Percentiles rank a stretch among this genome's conserved stretches.
Evolutionary conservation across 2,329 filamentous ascomycete genomes (phyloP).

Genomic region (Ophiostoma ulmi): DNA sequence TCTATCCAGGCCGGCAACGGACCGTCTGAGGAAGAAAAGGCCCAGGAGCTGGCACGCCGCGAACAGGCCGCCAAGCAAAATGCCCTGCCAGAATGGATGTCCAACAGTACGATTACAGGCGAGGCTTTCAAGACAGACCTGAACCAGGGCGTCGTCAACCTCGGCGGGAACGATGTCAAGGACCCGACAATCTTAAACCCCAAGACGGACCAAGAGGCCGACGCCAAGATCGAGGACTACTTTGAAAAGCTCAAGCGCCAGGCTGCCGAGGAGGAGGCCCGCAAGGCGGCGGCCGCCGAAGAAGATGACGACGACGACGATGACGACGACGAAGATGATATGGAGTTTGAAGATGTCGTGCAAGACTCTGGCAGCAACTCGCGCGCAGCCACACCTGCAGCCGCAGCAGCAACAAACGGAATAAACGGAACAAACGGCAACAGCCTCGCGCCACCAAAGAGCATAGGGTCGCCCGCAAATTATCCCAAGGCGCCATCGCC

Average conservation of each 20-base stretch:
- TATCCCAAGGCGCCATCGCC: conserved; percentile 30
- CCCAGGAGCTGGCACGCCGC: conserved; percentile 59
- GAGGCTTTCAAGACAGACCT: conserved; percentile 50
- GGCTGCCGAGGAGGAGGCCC: conserved; percentile 46
- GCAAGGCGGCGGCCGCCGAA: conserved; percentile 44
- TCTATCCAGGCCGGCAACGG: conserved; percentile 63
- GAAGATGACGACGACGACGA: conserved; percentile 43
- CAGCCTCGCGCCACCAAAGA: conserved; percentile 12
- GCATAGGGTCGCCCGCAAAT: neutral
- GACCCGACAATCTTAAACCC: conserved; percentile 37
- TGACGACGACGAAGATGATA: conserved; percentile 38
- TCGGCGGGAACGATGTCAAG: conserved; percentile 43
- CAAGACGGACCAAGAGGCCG: conserved; percentile 45
- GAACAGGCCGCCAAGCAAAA: conserved; percentile 64
- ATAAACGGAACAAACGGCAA: conserved; percentile 17
- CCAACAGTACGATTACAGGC: conserved; percentile 62
- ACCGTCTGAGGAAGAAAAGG: conserved; percentile 61
- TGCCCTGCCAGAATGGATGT: conserved; percentile 66
- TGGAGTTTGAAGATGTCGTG: conserved; percentile 50
- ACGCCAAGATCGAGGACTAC: conserved; percentile 59
- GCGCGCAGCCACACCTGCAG: conserved; percentile 33
- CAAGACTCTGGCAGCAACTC: conserved; percentile 31
- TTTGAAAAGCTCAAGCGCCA: conserved; percentile 63
- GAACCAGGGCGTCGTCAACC: conserved; percentile 31
- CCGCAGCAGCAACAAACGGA: neutral